Conservation (phyloP, 441 rosid species). For the Aquilaria agallochum region DNA sequence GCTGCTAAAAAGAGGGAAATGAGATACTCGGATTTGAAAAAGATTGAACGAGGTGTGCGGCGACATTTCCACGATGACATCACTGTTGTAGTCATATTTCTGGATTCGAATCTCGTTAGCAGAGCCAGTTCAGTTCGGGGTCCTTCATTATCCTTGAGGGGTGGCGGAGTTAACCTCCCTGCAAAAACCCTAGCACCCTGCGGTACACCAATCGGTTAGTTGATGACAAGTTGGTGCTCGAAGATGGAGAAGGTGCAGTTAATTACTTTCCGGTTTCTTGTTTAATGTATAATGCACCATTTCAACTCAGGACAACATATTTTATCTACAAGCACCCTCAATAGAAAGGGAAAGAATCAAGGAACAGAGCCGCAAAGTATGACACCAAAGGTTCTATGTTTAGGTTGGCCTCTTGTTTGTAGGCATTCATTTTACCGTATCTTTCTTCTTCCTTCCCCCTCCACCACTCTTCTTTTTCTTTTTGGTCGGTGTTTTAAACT, state of each 20-base stretch:
- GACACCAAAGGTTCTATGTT: constrained; percentile 14
- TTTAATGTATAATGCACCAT: too few relatives aligned
- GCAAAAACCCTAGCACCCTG: constrained; percentile 47
- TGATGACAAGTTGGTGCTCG: too few relatives aligned
- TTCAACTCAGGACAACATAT: too few relatives aligned
- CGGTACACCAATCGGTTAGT: constrained; percentile 24
- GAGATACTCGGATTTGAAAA: constrained; percentile 82
- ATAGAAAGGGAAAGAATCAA: constrained; percentile 3
- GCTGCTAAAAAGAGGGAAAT: constrained; percentile 81
- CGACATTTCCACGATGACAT: constrained; percentile 88
- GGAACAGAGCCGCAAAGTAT: constrained; percentile 2
- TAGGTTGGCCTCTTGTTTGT: too few relatives aligned
- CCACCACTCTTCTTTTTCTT: too few relatives aligned
- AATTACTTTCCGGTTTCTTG: too few relatives aligned
- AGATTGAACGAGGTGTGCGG: constrained; percentile 77
- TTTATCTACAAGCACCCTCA: constrained; percentile 8
- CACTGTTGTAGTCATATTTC: constrained; percentile 61
- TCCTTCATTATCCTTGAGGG: constrained; percentile 56
- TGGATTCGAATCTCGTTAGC: constrained; percentile 58
- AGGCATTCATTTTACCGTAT: too few relatives aligned
- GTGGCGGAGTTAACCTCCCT: constrained; percentile 56
- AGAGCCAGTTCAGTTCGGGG: constrained; percentile 57
- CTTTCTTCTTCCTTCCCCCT: too few relatives aligned
- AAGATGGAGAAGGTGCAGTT: too few relatives aligned
- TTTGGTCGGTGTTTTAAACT: too few relatives aligned